Evolutionary conservation across 2,329 filamentous ascomycete species (phyloP).

Genomic region (Hymenoscyphus salicellus): DNA sequence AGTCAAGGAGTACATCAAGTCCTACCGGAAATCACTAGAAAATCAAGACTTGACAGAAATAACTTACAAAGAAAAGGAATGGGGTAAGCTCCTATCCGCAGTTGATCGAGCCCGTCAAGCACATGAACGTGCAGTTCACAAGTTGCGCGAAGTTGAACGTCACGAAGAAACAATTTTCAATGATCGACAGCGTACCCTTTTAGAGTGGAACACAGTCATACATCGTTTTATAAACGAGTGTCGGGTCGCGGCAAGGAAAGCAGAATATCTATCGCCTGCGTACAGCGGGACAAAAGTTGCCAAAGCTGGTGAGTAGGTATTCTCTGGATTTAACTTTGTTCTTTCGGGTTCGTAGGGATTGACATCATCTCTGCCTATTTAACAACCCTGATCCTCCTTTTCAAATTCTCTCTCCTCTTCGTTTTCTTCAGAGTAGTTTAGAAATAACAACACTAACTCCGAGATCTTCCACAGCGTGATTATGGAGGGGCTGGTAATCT

Average conservation of each 20-base stretch:
- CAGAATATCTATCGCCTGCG: not conserved
- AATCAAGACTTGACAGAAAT: too few species aligned
- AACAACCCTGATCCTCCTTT: not conserved
- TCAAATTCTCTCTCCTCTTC: too few species aligned
- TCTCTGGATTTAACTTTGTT: not conserved
- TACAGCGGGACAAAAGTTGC: not conserved
- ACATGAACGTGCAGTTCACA: not conserved
- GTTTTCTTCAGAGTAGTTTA: not conserved
- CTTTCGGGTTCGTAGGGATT: not conserved
- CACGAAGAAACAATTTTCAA: not conserved
- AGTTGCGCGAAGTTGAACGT: not conserved
- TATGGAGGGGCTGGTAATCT: not conserved
- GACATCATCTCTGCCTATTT: too few species aligned
- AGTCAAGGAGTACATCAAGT: too few species aligned
- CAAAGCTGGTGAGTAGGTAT: not conserved
- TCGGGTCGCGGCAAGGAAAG: not conserved
- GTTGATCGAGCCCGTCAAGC: not conserved
- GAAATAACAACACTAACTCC: not conserved
- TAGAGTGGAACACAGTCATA: not conserved
- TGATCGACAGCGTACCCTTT: not conserved
- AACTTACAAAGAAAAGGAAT: not conserved
- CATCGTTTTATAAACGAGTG: not conserved
- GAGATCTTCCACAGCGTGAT: not conserved
- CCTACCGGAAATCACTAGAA: too few species aligned
- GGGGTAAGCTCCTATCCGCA: not conserved